phyloP scores from a whole-genome alignment of 192 early-diverging fungal genomes.

The Backusella circina region DNA sequence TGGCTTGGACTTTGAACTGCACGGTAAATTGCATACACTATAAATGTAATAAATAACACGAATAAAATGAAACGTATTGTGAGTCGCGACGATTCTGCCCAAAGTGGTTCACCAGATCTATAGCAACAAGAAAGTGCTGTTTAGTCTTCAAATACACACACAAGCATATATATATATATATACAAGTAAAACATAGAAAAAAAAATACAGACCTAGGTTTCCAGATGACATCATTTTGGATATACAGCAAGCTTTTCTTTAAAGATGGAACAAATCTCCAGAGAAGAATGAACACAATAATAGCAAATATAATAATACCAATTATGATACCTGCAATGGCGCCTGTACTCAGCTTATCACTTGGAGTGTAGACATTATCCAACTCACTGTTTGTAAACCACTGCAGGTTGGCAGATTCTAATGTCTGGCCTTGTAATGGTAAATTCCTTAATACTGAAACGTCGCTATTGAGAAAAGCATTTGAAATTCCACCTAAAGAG shows the following conservation, averaged over 20 bases:
- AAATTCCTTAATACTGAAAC: background rate
- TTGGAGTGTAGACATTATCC: background rate
- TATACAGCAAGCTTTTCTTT: background rate
- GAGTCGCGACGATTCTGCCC: constrained; percentile 10
- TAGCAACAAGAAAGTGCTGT: background rate
- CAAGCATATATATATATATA: background rate
- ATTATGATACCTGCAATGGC: background rate
- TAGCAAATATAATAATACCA: background rate
- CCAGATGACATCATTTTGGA: constrained; percentile 5
- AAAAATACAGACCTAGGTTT: background rate
- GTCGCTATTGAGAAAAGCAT: too few species aligned
- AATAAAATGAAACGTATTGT: background rate
- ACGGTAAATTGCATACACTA: background rate
- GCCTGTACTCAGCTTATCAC: background rate
- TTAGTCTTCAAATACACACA: background rate
- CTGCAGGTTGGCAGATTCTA: background rate
- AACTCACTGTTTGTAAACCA: background rate
- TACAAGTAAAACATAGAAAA: background rate
- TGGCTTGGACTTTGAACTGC: background rate
- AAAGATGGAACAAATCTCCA: background rate
- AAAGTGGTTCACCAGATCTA: constrained; percentile 21
- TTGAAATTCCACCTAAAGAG: background rate
- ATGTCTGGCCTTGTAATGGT: background rate
- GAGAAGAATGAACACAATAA: background rate
- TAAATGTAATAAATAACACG: background rate